A percentile compares a stretch with the other conserved stretches of the same genome.
phyloP scores from a whole-genome alignment of 1,139 yeast species.

The Blastobotrys aristatus region DNA sequence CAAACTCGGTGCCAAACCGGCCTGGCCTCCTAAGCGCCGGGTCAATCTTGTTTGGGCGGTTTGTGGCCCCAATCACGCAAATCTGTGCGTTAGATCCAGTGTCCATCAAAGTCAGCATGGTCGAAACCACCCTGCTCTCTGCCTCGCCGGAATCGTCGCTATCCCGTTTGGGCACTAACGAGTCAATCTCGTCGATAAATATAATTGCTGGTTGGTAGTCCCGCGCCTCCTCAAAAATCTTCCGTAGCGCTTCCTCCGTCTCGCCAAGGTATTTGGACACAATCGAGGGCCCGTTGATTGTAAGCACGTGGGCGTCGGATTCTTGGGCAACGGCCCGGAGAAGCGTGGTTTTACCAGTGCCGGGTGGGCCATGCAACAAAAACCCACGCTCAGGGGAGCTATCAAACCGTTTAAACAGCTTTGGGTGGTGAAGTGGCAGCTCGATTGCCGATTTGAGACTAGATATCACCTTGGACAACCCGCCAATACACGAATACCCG shows the following conservation, averaged over 20 bases:
- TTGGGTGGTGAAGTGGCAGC: constrained; percentile 75
- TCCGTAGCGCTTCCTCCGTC: constrained; percentile 78
- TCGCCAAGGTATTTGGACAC: constrained; percentile 92
- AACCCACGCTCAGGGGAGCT: constrained; percentile 86
- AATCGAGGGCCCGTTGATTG: constrained; percentile 86
- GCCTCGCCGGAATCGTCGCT: constrained; percentile 86
- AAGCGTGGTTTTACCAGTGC: constrained; percentile 93
- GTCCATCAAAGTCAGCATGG: constrained; percentile 83
- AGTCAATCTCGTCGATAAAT: constrained; percentile 88
- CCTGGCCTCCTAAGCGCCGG: constrained; percentile 99
- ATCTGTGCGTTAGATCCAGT: constrained; percentile 66
- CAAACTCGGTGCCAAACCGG: constrained; percentile 98
- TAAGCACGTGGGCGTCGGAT: constrained; percentile 67
- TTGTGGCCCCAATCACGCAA: constrained; percentile 83
- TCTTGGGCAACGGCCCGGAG: constrained; percentile 75
- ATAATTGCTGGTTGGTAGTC: constrained; percentile 81
- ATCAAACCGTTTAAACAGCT: constrained; percentile 75
- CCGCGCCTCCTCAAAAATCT: constrained; percentile 78
- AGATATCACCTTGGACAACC: constrained; percentile 60
- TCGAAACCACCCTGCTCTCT: constrained; percentile 85
- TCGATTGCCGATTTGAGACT: constrained; percentile 64
- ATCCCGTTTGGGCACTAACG: constrained; percentile 67
- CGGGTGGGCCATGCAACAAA: constrained; percentile 91
- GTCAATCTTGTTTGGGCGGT: constrained; percentile 96
- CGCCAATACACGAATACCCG: constrained; percentile 64